Evolutionary conservation across 352 stramenopile species (phyloP), one percentile per base, ranked within the genome.

Genomic region (Plasmopara muralis): DNA sequence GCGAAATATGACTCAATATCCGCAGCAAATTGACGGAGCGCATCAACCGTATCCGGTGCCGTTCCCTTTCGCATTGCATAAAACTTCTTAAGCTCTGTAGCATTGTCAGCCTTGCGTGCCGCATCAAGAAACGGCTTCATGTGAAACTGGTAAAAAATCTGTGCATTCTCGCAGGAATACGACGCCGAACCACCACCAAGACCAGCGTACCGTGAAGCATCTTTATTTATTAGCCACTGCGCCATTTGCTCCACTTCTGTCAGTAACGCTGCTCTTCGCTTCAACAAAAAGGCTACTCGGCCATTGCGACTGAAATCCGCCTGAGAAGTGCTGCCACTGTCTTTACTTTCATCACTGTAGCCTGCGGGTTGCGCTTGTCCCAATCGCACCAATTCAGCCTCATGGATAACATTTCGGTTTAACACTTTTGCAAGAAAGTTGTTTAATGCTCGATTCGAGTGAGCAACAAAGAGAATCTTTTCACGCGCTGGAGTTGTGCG

Each of bases 121-220:
- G 50, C 47, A 28, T 93, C 74, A 29, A 98, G 83, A 29, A 86
- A 63, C 37, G 73, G 58, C 47, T 87, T 75, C 40, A 98, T 72
- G 62, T 98, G 77, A 53, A 93, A 86, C 35, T 89, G 70, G 59
- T 97, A 89, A 64, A 99, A 98, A 66, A 97, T 95, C 13, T 85
- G 70, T 7, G 96, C 93, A 16, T 96, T 98, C 70, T 98, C 96
- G 50, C 95, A 98, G 25, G 95, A 98, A 70, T 98, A 98, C 4
- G 79, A 88, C 58, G 79, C 60, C 50, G 77, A 87, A 39, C 81
- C 64, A 53, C 68, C 61, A 54, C 34, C 60, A 52, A 87, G 66
- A 14, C 89, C 84, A 6, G 71, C 64, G 31, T 72, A 72, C 50
- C 47, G 60, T 12, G 49, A 62, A 47, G 66, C 28, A 48, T 70